Percentiles rank a stretch among this genome's conserved stretches.
Conservation (phyloP, 140 eudicot species). For the Oenanthe javanica region DNA sequence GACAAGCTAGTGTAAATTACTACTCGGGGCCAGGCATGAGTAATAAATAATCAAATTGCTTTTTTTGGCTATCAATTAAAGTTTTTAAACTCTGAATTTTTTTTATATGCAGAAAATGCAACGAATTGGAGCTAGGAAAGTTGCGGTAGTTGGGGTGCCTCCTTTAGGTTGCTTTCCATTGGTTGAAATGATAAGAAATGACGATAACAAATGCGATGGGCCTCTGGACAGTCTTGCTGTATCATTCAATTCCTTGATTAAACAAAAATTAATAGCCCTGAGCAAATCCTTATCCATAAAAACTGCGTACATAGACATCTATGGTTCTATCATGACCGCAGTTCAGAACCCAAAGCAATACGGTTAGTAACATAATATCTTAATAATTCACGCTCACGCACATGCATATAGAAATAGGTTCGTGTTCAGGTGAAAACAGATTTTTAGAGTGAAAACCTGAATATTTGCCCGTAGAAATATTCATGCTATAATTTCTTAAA, state of each 20-base stretch:
- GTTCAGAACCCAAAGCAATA: not conserved
- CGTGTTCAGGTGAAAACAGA: too few relatives aligned
- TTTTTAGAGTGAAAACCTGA: not conserved
- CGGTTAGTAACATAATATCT: too few relatives aligned
- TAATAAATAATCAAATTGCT: not conserved
- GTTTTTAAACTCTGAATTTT: too few relatives aligned
- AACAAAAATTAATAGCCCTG: constrained; percentile 24
- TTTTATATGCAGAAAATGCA: constrained; percentile 39
- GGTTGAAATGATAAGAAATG: constrained; percentile 29
- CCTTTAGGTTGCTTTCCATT: constrained; percentile 79
- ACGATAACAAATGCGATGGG: constrained; percentile 32
- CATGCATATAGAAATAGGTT: not conserved
- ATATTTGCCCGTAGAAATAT: not conserved
- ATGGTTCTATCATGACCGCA: constrained; percentile 27
- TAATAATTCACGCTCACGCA: too few relatives aligned
- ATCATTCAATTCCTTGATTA: constrained; percentile 38
- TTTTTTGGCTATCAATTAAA: not conserved
- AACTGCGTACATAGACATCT: constrained; percentile 37
- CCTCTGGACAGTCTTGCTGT: constrained; percentile 48
- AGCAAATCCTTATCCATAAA: constrained; percentile 21
- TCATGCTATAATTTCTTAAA: not conserved
- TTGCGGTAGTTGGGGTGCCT: constrained; percentile 60
- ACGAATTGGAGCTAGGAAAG: constrained; percentile 43
- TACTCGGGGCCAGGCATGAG: too few relatives aligned
- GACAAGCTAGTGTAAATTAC: too few relatives aligned